Percentiles rank a stretch among this genome's conserved stretches.
Conservation (phyloP, 1,284 basidiomycete species). For the Chondrostereum purpureum region DNA sequence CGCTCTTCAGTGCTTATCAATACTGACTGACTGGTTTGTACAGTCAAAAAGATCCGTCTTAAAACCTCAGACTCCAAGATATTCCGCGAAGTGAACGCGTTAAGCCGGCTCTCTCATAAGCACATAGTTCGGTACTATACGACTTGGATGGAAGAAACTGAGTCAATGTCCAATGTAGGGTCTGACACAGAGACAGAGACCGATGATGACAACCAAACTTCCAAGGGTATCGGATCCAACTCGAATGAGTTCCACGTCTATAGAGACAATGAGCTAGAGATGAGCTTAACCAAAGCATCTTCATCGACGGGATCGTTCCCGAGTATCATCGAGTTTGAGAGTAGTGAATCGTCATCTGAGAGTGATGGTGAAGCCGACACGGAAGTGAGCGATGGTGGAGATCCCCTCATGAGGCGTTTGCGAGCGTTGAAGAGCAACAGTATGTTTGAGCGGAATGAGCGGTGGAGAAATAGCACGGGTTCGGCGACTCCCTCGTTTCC, state of each 20-base stretch:
- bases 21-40: constrained; percentile 6
- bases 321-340: constrained; percentile 68
- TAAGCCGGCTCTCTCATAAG: constrained; percentile 82
- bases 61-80: constrained; percentile 81
- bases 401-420: constrained; percentile 12
- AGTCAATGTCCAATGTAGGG: constrained; percentile 37
- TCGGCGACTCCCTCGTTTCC: constrained; percentile 22
- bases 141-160: constrained; percentile 72
- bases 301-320: constrained; percentile 61
- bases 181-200: constrained; percentile 32
- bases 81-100: constrained; percentile 85
- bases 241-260: neutral
- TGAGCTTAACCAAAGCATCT: constrained; percentile 24
- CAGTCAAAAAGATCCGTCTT: constrained; percentile 87
- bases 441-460: neutral
- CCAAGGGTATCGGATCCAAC: constrained; percentile 7
- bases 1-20: constrained; percentile 1
- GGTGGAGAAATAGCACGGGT: constrained; percentile 2
- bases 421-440: neutral
- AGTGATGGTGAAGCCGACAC: constrained; percentile 38
- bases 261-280: constrained; percentile 51
- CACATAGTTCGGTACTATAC: constrained; percentile 90
- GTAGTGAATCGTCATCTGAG: constrained; percentile 33
- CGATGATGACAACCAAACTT: constrained; percentile 14
- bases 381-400: constrained; percentile 24